Evolutionary conservation across 345 rosid genomes (phyloP).

Genomic region (Eucalyptus regnans): DNA sequence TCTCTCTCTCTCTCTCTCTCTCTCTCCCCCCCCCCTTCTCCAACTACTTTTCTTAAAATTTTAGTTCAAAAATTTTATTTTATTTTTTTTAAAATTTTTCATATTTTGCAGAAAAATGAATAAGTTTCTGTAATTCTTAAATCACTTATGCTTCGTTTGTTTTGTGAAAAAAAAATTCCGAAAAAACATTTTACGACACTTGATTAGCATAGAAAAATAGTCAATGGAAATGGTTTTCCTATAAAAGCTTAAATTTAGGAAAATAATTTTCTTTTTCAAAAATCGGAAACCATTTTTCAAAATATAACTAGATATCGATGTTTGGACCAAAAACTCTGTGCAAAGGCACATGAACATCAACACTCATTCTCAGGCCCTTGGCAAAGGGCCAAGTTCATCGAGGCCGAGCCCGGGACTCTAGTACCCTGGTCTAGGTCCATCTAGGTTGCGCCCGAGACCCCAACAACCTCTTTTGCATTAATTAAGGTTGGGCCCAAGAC

Average conservation of each 20-base stretch:
- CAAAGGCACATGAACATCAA: neutral
- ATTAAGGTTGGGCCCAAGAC: no score
- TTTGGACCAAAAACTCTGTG: neutral
- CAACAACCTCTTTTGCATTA: no score
- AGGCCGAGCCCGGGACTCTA: fast-evolving
- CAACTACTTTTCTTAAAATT: neutral
- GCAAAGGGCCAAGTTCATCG: neutral
- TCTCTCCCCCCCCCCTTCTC: neutral
- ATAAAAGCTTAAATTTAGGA: no score
- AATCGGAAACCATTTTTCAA: neutral
- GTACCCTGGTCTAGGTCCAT: neutral
- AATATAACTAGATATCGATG: no score
- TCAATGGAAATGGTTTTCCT: no score
- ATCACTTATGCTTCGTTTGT: fast-evolving
- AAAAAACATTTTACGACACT: neutral
- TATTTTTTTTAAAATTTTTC: neutral
- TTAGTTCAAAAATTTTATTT: neutral
- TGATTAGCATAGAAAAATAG: neutral
- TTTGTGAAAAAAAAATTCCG: fast-evolving
- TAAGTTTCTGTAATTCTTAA: neutral
- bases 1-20: neutral
- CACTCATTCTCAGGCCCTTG: neutral
- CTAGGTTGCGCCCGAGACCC: fast-evolving
- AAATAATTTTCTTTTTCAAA: no score
- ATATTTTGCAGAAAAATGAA: neutral